Conservation (phyloP, 768 basidiomycete species). For the Boletus rubroflammeus region DNA sequence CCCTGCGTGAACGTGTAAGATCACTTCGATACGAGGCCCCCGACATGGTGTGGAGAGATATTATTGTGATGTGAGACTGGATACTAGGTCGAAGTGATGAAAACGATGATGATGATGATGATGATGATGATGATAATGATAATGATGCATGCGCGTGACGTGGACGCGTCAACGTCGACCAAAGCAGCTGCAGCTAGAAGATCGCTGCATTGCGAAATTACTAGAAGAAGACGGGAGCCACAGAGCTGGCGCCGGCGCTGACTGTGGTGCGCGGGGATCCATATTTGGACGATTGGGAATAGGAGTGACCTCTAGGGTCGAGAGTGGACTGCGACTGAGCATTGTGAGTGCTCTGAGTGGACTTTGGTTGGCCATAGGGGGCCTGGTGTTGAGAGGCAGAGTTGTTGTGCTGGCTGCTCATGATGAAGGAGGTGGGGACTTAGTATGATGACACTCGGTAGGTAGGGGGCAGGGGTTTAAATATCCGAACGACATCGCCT, state of each 20-base stretch:
- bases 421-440: constrained; percentile 7
- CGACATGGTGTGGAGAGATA: neutral
- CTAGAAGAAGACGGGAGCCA: constrained; percentile 61
- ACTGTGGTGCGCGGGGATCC: constrained; percentile 36
- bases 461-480: constrained; percentile 22
- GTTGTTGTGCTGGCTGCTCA: constrained; percentile 27
- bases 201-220: neutral
- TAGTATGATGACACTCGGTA: neutral
- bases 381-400: constrained; percentile 15
- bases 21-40: constrained; percentile 3
- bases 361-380: constrained; percentile 20
- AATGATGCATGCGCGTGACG: neutral
- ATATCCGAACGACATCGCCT: constrained; percentile 30
- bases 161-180: constrained; percentile 2
- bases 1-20: constrained; percentile 1
- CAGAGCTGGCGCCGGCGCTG: constrained; percentile 46
- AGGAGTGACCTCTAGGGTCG: constrained; percentile 21
- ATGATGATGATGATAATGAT: neutral
- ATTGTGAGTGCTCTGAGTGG: constrained; percentile 9
- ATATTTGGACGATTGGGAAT: constrained; percentile 26
- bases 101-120: neutral
- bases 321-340: constrained; percentile 20
- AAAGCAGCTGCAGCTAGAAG: neutral
- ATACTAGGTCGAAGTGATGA: neutral
- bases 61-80: neutral